phyloP scores from a whole-genome alignment of 495 filamentous ascomycete genomes.

The Penicillium cosmopolitanum region DNA sequence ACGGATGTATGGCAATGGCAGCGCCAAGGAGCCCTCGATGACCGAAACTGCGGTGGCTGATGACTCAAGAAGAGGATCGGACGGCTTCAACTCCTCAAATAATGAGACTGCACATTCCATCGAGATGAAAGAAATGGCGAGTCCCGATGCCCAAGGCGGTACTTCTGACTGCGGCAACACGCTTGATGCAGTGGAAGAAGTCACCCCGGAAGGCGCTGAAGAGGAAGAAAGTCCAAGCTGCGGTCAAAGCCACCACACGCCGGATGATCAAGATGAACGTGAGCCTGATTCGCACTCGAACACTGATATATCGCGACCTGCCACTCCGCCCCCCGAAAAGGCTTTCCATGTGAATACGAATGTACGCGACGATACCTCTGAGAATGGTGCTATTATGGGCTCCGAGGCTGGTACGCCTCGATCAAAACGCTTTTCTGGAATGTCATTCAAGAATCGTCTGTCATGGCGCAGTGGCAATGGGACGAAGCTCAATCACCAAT shows the following conservation, averaged over 20 bases:
- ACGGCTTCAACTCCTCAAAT: conserved; percentile 22
- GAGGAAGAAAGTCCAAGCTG: neutral
- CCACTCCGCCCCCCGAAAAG: conserved; percentile 3
- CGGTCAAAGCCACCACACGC: too few relatives aligned
- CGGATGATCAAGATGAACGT: neutral
- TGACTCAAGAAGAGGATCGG: conserved; percentile 33
- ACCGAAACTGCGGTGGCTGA: conserved; percentile 37
- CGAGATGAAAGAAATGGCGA: conserved; percentile 41
- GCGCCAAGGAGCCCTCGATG: conserved; percentile 24
- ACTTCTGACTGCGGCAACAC: conserved; percentile 31
- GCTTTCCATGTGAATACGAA: conserved; percentile 14
- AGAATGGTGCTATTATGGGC: conserved; percentile 41
- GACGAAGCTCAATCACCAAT: conserved; percentile 19
- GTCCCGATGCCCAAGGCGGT: conserved; percentile 23
- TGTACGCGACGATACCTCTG: conserved; percentile 37
- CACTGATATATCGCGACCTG: conserved; percentile 8
- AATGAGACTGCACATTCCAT: conserved; percentile 38
- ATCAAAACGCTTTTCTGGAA: conserved; percentile 35
- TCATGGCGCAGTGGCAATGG: conserved; percentile 23
- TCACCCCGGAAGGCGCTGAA: neutral
- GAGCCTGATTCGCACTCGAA: neutral
- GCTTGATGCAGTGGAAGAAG: conserved; percentile 30
- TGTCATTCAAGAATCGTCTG: conserved; percentile 22
- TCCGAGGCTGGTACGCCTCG: conserved; percentile 38
- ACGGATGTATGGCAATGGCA: conserved; percentile 62